Percentiles rank a stretch among this genome's conserved stretches.
phyloP scores from a whole-genome alignment of 2,329 filamentous ascomycete genomes.

The Fusarium sp. region DNA sequence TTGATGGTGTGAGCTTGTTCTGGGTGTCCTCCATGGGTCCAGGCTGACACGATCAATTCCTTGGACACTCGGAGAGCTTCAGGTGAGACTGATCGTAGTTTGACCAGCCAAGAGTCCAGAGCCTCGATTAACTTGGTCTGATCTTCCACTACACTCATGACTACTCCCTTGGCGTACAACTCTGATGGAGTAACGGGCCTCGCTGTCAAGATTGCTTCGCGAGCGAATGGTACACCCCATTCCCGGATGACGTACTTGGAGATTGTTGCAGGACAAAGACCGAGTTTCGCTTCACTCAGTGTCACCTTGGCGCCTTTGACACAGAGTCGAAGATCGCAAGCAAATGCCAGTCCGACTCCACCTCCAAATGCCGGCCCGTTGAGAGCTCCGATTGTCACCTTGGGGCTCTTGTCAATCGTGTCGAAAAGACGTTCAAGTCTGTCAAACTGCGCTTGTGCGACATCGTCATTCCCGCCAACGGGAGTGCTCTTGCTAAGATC shows the following conservation, averaged over 20 bases:
- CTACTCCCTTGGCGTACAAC: neutral
- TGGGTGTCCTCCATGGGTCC: neutral
- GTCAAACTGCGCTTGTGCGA: slow-evolving; percentile 33
- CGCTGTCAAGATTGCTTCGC: neutral
- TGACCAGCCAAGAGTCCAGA: neutral
- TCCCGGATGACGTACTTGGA: slow-evolving; percentile 50
- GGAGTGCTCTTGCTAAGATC: neutral
- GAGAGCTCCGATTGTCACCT: slow-evolving; percentile 55
- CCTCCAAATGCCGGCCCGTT: slow-evolving; percentile 58
- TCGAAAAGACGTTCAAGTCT: slow-evolving; percentile 47
- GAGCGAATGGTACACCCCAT: neutral
- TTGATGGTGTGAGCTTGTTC: neutral
- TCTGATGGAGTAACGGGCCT: neutral
- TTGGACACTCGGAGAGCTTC: neutral
- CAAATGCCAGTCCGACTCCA: slow-evolving; percentile 57
- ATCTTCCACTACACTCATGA: neutral
- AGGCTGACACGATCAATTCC: neutral
- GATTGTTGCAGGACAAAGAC: slow-evolving; percentile 53
- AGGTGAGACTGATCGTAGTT: neutral
- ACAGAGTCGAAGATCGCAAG: slow-evolving; percentile 54
- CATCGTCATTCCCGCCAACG: slow-evolving; percentile 8
- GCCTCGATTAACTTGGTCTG: neutral
- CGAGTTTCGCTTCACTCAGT: slow-evolving; percentile 56
- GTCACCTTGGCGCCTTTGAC: slow-evolving; percentile 39
- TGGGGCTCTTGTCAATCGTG: slow-evolving; percentile 53